Evolutionary conservation across 306 rosid genomes (phyloP), one percentile per base, ranked within the genome.

Genomic region (Vigna nakashimae): DNA sequence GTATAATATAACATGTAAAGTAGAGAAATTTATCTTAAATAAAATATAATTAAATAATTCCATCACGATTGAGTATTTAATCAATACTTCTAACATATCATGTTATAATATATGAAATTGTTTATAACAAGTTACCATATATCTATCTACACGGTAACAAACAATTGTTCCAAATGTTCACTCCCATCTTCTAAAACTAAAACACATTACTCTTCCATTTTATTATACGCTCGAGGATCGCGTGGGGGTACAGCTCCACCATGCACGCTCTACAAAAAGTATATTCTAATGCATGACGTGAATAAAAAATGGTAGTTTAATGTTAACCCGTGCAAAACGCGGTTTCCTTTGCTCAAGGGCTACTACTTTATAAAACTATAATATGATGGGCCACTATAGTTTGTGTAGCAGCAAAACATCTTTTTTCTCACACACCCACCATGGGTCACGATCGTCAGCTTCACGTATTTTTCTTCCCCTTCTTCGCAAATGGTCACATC

Each of bases 401-500:
- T 56, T 22, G 7, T 10, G 7, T 6, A 18, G 0, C 17, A 58
- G 17, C 65, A 58, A 58, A 56, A 56, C 9, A 51, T 6, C 2
- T 53, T 42, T 2, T 2, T 42, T 2, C 46, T 42, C 46, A 9
- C 46, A 42, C 3, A 9, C 3, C 15, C 65, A 36, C 18, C 14
- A 82, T 82, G 86, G 66, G 43, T 18, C 42, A 82, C 2, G 45
- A 63, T 45, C 7, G 32, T 2, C 75, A 82, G 1, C 65, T 82
- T 6, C 85, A 82, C 42, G n/a, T 77, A 3, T 43, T 77, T 8
- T 82, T 82, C 76, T 71, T 82, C 43, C 86, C 86, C 12, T 82
- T 77, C n/a, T 22, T 66, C 1, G 86, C 86, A 1, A 77, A 82
- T 3, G 86, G 86, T 5, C 86, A 82, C 71, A 71, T 82, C 65